Evolutionary conservation across 768 basidiomycete species (phyloP), one percentile per base, ranked within the genome.

Genomic region (Erythrobasidium yunnanense): DNA sequence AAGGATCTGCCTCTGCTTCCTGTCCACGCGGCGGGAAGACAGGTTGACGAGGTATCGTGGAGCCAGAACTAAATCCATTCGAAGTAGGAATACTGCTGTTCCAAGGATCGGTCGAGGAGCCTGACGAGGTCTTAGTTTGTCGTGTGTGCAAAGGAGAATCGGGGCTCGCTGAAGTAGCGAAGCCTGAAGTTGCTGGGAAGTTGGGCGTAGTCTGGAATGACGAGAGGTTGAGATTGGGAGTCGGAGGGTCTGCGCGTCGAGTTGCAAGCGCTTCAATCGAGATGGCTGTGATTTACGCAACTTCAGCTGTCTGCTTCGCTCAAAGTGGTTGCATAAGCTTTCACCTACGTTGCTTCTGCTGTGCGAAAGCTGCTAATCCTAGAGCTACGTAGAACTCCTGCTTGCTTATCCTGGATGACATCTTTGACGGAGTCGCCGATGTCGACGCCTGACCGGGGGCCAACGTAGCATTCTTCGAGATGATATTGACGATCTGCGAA

Each of bases 401-500:
- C 34, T 27, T 38, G n/a, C 38, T 15, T n/a, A 58, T 46, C 27
- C 38, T 38, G 13, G 11, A 8, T 8, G 11, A 8, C 25, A 42
- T 11, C 38, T 11, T 11, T 11, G 38, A 42, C 11, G 38, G 38
- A n/a, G 38, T 11, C n/a, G n/a, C n/a, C n/a, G n/a, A n/a, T n/a
- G n/a, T n/a, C n/a, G n/a, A n/a, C n/a, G n/a, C n/a, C n/a, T n/a
- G n/a, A n/a, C n/a, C n/a, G n/a, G n/a, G n/a, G n/a, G n/a, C n/a
- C n/a, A n/a, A 42, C 38, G 38, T 42, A 42, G 38, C 11, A n/a
- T 42, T 42, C 18, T 49, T 32, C 8, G 60, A 63, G 15, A 63
- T 49, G 47, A 63, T 46, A 34, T 51, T 63, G 47, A 51, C 38
- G 25, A 63, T 63, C 60, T 63, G 49, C 11, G 50, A 18, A 11